Conservation (phyloP, 1,284 basidiomycete species). For the Thelephora terrestris region DNA sequence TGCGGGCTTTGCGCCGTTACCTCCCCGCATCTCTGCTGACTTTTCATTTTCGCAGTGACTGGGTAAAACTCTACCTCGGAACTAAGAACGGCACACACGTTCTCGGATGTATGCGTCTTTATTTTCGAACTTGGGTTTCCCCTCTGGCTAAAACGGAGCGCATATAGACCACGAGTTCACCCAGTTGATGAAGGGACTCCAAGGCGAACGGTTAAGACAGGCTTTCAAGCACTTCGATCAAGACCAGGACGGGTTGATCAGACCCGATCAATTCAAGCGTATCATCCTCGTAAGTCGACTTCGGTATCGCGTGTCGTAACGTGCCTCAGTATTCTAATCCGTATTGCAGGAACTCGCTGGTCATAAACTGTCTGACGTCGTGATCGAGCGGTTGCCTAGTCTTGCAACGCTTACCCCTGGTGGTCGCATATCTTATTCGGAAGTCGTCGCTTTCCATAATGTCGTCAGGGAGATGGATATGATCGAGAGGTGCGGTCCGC, state of each 20-base stretch:
- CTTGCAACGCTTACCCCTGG: slow-evolving; percentile 81
- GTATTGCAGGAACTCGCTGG: slow-evolving; percentile 77
- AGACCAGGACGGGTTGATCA: slow-evolving; percentile 86
- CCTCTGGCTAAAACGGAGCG: slow-evolving; percentile 9
- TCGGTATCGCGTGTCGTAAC: neutral
- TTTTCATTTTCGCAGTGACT: slow-evolving; percentile 46
- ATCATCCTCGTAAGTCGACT: slow-evolving; percentile 71
- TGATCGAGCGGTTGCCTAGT: slow-evolving; percentile 84
- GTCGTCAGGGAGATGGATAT: slow-evolving; percentile 93
- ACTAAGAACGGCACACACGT: slow-evolving; percentile 85
- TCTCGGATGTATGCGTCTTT: slow-evolving; percentile 66
- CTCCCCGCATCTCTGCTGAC: slow-evolving; percentile 1
- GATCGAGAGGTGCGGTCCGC: slow-evolving; percentile 63
- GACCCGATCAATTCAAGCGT: slow-evolving; percentile 83
- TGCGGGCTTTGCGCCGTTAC: slow-evolving; percentile 22
- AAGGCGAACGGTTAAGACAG: slow-evolving; percentile 90
- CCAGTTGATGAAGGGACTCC: slow-evolving; percentile 92
- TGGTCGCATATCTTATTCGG: slow-evolving; percentile 86
- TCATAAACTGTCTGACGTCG: slow-evolving; percentile 88
- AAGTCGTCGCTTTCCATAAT: slow-evolving; percentile 94
- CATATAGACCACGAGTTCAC: slow-evolving; percentile 84
- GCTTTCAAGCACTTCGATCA: slow-evolving; percentile 85
- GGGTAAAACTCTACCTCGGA: slow-evolving; percentile 91
- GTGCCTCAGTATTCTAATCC: neutral
- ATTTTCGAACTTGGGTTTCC: slow-evolving; percentile 6